Conservation (phyloP, 176 grass and related monocot genomes). For the Zoysia pacifica region DNA sequence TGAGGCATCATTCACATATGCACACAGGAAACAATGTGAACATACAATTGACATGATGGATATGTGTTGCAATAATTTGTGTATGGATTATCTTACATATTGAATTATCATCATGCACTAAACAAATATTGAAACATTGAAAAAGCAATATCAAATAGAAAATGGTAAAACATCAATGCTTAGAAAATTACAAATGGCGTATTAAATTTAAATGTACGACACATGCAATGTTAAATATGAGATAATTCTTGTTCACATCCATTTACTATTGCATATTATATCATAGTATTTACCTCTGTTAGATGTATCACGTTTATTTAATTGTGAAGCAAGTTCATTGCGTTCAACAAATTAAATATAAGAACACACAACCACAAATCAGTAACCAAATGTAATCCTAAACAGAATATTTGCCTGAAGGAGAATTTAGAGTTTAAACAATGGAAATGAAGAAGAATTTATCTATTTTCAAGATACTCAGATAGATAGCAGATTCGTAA, state of each 20-base stretch:
- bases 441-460: slow-evolving; percentile 8
- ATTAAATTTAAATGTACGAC: neutral
- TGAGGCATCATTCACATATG: slow-evolving; percentile 6
- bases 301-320: slow-evolving; percentile 17
- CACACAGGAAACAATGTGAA: neutral
- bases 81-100: neutral
- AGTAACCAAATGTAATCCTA: slow-evolving; percentile 15
- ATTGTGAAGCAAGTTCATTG: slow-evolving; percentile 6
- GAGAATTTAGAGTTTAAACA: slow-evolving; percentile 14
- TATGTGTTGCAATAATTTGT: slow-evolving; percentile 12
- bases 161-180: neutral
- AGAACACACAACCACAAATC: neutral
- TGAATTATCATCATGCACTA: slow-evolving; percentile 28
- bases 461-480: slow-evolving; percentile 26
- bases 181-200: slow-evolving; percentile 11
- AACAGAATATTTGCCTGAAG: slow-evolving; percentile 29
- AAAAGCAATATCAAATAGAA: slow-evolving; percentile 13
- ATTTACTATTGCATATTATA: neutral
- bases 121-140: slow-evolving; percentile 23
- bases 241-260: slow-evolving; percentile 15
- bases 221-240: slow-evolving; percentile 9
- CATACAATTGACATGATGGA: slow-evolving; percentile 18
- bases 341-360: slow-evolving; percentile 2
- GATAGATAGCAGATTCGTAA: slow-evolving; percentile 15
- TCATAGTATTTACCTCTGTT: neutral